Percentiles rank a stretch among this genome's conserved stretches.
Evolutionary conservation across 805 yeast species (phyloP).

Genomic region (Sugiyamaella marilandica): DNA sequence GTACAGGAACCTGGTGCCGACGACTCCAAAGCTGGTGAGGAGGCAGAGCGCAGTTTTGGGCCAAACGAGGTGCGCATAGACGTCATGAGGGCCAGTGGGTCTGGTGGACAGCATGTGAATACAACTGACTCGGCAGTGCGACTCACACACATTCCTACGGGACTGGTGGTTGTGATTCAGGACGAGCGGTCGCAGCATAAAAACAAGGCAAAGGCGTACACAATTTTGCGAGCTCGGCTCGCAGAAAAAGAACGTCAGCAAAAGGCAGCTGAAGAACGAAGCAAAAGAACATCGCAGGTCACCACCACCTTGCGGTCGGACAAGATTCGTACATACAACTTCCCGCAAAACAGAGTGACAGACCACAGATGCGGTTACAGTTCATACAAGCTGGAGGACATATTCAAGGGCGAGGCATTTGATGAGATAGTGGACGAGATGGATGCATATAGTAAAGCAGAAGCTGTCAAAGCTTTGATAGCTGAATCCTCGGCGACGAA

Average conservation of each 20-base stretch:
- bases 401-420: conserved; percentile 55
- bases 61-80: conserved; percentile 89
- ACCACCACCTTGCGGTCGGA: conserved; percentile 86
- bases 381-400: conserved; percentile 66
- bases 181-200: conserved; percentile 93
- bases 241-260: conserved; percentile 74
- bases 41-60: conserved; percentile 64
- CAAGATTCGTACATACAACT: conserved; percentile 90
- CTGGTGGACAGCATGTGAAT: conserved; percentile 98
- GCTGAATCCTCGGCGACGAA: neutral
- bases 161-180: conserved; percentile 83
- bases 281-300: conserved; percentile 75
- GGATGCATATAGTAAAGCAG: conserved; percentile 43
- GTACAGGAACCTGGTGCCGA: conserved; percentile 32
- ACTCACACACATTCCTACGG: conserved; percentile 86
- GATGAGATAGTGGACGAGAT: conserved; percentile 54
- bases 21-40: conserved; percentile 39
- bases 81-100: conserved; percentile 96
- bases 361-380: conserved; percentile 88
- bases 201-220: conserved; percentile 88
- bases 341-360: conserved; percentile 85
- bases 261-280: conserved; percentile 59
- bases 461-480: conserved; percentile 40
- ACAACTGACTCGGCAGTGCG: conserved; percentile 97
- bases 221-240: conserved; percentile 72